Evolutionary conservation across 2,329 filamentous ascomycete species (phyloP).

Genomic region (Alternaria hordeiaustralica): DNA sequence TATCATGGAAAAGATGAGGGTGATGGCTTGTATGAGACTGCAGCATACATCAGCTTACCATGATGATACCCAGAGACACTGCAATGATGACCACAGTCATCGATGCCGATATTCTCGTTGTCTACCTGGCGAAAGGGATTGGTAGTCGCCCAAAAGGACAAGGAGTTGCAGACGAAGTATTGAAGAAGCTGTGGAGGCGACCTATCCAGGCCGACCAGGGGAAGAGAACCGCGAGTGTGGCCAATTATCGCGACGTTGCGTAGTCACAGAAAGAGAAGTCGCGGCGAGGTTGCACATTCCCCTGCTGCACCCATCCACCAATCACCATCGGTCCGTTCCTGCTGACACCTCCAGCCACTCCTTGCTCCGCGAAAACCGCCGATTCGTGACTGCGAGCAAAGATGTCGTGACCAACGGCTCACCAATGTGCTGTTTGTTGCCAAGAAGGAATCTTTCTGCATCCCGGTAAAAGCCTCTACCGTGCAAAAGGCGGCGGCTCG

Average conservation of each 20-base stretch:
- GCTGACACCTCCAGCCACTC: neutral
- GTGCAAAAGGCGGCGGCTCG: slow-evolving; percentile 2
- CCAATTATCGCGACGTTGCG: neutral
- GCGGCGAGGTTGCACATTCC: neutral
- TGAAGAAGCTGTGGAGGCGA: no score
- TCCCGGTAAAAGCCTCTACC: slow-evolving; percentile 3
- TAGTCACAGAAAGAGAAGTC: neutral
- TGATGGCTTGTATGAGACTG: no score
- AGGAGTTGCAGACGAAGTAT: neutral
- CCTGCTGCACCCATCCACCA: neutral
- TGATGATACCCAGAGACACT: neutral
- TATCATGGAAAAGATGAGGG: rapidly evolving
- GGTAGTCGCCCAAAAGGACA: neutral
- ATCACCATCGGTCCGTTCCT: neutral
- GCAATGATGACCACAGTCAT: neutral
- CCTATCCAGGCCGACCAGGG: neutral
- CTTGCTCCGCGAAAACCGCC: slow-evolving; percentile 14
- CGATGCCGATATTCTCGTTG: neutral
- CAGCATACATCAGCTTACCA: neutral
- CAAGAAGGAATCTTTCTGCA: neutral
- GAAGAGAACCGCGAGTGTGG: neutral
- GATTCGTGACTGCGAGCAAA: slow-evolving; percentile 10
- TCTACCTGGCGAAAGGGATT: neutral
- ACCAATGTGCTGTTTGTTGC: slow-evolving; percentile 1
- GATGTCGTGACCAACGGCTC: slow-evolving; percentile 29